Evolutionary conservation across 2,329 filamentous ascomycete genomes (phyloP).

Genomic region (Fusarium scirpi): DNA sequence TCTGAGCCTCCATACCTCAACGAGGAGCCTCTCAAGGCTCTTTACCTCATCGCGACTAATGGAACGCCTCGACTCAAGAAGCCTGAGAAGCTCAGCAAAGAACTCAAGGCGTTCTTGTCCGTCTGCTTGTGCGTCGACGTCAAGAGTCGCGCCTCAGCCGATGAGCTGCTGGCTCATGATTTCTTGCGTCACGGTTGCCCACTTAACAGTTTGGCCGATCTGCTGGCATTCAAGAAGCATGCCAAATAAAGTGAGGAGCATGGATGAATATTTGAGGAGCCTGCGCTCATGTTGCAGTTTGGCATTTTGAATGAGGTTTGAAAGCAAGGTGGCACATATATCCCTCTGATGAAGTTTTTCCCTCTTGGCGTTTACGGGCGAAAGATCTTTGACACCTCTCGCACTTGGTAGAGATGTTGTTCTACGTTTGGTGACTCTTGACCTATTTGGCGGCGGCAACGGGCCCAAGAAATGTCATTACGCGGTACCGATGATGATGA

Average conservation of each 20-base stretch:
- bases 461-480: conserved; percentile 23
- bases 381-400: conserved; percentile 40
- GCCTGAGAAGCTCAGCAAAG: conserved; percentile 96
- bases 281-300: conserved; percentile 33
- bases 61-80: conserved; percentile 97
- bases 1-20: conserved; percentile 98
- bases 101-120: conserved; percentile 95
- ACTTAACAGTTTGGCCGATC: conserved; percentile 82
- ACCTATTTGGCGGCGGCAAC: conserved; percentile 16
- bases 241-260: conserved; percentile 62
- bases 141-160: conserved; percentile 89
- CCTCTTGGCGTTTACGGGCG: conserved; percentile 47
- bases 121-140: conserved; percentile 98
- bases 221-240: conserved; percentile 88
- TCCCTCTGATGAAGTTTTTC: conserved; percentile 44
- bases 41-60: conserved; percentile 98
- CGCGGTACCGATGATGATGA: conserved; percentile 42
- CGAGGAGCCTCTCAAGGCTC: conserved; percentile 95
- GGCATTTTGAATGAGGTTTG: conserved; percentile 43
- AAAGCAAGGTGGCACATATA: conserved; percentile 47
- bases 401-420: conserved; percentile 39
- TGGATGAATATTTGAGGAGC: conserved; percentile 36
- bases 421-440: conserved; percentile 12
- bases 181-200: conserved; percentile 94
- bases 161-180: conserved; percentile 90